phyloP scores from a whole-genome alignment of 2,329 filamentous ascomycete genomes.

The Monilinia laxa region DNA sequence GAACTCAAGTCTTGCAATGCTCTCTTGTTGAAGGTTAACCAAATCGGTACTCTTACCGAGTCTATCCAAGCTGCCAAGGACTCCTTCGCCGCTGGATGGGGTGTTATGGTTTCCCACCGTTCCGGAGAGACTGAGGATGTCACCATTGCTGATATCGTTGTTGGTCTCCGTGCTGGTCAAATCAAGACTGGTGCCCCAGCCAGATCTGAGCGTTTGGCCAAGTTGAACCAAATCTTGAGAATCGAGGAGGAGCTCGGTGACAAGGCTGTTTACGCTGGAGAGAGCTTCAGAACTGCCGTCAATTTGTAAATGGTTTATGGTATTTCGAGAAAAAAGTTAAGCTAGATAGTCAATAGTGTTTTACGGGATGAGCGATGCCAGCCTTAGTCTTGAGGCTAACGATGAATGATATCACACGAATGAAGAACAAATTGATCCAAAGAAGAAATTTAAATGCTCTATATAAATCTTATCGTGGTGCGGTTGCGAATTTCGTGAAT shows the following conservation, averaged over 20 bases:
- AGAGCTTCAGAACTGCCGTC: constrained; percentile 87
- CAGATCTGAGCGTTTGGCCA: constrained; percentile 96
- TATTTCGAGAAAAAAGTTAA: constrained; percentile 11
- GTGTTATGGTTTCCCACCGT: constrained; percentile 99
- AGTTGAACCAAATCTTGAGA: constrained; percentile 99
- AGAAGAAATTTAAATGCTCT: no score
- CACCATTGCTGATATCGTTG: constrained; percentile 96
- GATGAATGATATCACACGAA: constrained; percentile 22
- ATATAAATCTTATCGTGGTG: neutral
- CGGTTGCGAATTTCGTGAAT: neutral
- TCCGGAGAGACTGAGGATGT: constrained; percentile 99
- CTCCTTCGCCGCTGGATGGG: constrained; percentile 92
- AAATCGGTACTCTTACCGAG: constrained; percentile 98
- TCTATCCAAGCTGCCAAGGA: constrained; percentile 99
- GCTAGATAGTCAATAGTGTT: constrained; percentile 10
- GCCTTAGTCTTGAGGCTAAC: constrained; percentile 15
- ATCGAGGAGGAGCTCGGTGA: constrained; percentile 98
- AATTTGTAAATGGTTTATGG: constrained; percentile 64
- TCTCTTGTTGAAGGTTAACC: constrained; percentile 99
- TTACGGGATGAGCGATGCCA: constrained; percentile 15
- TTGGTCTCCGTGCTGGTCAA: constrained; percentile 93
- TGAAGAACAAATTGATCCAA: constrained; percentile 5
- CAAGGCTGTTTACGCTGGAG: constrained; percentile 87
- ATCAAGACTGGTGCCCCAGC: constrained; percentile 98
- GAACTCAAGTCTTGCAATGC: constrained; percentile 99